Conservation (phyloP, 192 early-diverging fungal species). For the Coemansia sp. region DNA sequence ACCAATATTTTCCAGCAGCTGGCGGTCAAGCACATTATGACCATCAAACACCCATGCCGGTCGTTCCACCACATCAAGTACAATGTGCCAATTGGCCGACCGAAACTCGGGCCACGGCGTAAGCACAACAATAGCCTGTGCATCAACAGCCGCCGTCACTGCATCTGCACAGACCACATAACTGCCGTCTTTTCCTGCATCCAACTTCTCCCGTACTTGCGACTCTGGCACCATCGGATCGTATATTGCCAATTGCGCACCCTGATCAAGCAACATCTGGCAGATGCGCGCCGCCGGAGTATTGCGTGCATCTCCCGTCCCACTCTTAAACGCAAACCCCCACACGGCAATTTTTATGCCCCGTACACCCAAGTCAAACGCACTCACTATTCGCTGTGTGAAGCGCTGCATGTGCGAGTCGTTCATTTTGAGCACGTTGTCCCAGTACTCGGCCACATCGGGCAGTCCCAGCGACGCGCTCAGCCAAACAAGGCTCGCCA, state of each 20-base stretch:
- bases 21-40: conserved; percentile 69
- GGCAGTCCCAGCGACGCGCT: conserved; percentile 76
- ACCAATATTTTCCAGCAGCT: conserved; percentile 67
- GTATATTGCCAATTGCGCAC: conserved; percentile 74
- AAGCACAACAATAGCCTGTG: conserved; percentile 76
- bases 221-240: conserved; percentile 82
- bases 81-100: conserved; percentile 62
- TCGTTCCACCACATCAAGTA: conserved; percentile 72
- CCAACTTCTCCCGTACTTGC: conserved; percentile 59
- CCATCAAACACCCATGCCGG: conserved; percentile 92
- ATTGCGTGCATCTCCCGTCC: conserved; percentile 91
- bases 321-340: conserved; percentile 95
- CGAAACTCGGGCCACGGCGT: conserved; percentile 91
- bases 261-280: conserved; percentile 75
- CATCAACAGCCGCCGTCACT: conserved; percentile 44
- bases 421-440: conserved; percentile 86
- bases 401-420: conserved; percentile 89
- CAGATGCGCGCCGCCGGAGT: conserved; percentile 85
- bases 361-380: conserved; percentile 75
- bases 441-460: conserved; percentile 93
- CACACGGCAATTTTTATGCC: conserved; percentile 76
- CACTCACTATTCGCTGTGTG: conserved; percentile 65
- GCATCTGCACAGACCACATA: conserved; percentile 43
- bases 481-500: conserved; percentile 87
- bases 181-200: conserved; percentile 23